Conservation (phyloP, 345 rosid species). For the Isatis tinctoria region DNA sequence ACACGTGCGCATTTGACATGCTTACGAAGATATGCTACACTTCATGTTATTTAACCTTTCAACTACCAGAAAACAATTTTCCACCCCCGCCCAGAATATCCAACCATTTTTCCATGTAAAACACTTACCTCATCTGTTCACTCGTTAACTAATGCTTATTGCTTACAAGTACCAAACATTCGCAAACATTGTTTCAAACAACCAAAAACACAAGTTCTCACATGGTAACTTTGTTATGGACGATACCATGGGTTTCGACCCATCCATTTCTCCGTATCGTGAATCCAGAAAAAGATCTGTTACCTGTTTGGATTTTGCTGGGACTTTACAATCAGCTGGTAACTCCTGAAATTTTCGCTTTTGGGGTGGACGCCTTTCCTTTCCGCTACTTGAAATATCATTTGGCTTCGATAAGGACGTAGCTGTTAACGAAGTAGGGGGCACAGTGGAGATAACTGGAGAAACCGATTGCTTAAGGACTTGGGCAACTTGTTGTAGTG, state of each 20-base stretch:
- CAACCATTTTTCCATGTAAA: background rate
- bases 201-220: background rate
- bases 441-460: conserved; percentile 40
- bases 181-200: background rate
- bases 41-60: background rate
- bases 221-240: background rate
- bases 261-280: background rate
- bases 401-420: conserved; percentile 30
- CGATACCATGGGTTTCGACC: background rate
- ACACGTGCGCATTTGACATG: background rate
- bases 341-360: conserved; percentile 90
- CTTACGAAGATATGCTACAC: background rate
- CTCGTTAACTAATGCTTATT: background rate
- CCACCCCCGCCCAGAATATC: background rate
- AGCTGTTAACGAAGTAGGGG: conserved; percentile 37
- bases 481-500: conserved; percentile 86
- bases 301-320: conserved; percentile 62
- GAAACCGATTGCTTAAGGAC: conserved; percentile 77
- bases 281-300: background rate
- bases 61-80: background rate
- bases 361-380: conserved; percentile 51
- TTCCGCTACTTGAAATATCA: conserved; percentile 36
- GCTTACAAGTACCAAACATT: background rate
- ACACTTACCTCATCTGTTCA: background rate
- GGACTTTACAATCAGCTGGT: conserved; percentile 45